Evolutionary conservation across 1,284 basidiomycete species (phyloP), one percentile per base, ranked within the genome.

Genomic region (Mycena sp.): DNA sequence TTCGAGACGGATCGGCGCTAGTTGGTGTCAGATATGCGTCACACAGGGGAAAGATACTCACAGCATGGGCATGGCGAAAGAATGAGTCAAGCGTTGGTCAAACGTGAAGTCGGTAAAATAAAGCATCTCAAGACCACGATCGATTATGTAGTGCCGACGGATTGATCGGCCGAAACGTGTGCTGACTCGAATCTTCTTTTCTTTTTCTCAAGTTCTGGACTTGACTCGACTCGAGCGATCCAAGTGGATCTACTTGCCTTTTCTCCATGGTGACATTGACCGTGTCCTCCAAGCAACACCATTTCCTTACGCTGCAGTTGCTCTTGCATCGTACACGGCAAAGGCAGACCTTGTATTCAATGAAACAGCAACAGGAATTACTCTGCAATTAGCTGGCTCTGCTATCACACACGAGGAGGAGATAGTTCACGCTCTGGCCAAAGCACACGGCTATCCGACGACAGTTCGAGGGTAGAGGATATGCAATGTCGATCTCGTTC

Each of bases 1-100:
- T 95, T 82, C 85, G 81, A 54, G 93, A 93, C 37, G 95, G 95
- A 73, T 95, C 88, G 63, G 88, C 76, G 64, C 94, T 96, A 63
- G 53, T 53, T 26, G 10, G 53, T 30, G 25, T 53, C 58, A 68
- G 70, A 51, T 61, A n/a, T 29, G 48, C 43, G 17, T 17, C 46
- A 35, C 9, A 32, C 1, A 25, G 21, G 17, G 46, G 46, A 53
- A 57, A 55, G 28, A 32, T n/a, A 75, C 84, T 75, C 66, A 84
- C 83, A 85, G 76, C 83, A 85, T 84, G 65, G 83, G 81, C 81
- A 85, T 84, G 70, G 53, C 77, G 71, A 28, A 38, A 35, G 7
- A 41, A 49, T 26, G 21, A 59, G 29, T 30, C 40, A 21, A 17
- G 40, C 32, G 32, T 37, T 9, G 16, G 32, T 49, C 32, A 11